Base-by-base conservation (phyloP, 225 moss, liverwort and hornwort species). In the Anthoceros angustus region DNA sequence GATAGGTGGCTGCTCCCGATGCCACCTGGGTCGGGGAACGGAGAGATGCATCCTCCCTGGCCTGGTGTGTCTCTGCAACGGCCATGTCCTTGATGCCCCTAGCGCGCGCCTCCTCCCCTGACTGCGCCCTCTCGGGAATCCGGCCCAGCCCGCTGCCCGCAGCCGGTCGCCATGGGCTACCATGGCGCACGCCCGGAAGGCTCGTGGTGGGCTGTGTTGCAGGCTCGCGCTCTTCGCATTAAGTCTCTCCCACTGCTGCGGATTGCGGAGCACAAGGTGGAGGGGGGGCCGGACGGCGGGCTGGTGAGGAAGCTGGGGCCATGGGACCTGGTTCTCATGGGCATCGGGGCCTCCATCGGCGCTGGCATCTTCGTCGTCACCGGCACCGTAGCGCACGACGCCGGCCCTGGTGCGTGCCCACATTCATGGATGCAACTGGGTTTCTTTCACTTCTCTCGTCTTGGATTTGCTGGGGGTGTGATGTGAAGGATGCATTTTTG, bases 301-400 rank as follows among this genome's bases (percentile, higher is more conserved):
- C 62, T 82, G 40, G 63, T 67, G 45, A 83, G 95, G 32, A 82
- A 71, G 49, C 76, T 98, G 76, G 88, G 81, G 43, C 73, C 91
- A 16, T 40, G 69, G 80, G 95, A 98, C 78, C 79, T 98, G 49
- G 80, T 92, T 39, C 70, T 98, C 40, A 62, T 98, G 12, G 95
- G 95, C 39, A 84, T 98, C 66, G 95, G 95, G 43, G 95, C 85
- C 5, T 98, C 95, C 6, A 89, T 98, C 66, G 95, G 95, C 42
- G 86, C 95, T 1, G 95, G 95, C 16, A 98, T 98, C 74, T 98
- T 98, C 68, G 95, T 98, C 10, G 73, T 98, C 8, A 98, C 95
- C n/a, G 95, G 95, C 69, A 76, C 86, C 18, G 95, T 98, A 8
- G 95, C 95, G 9, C 85, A 87, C 40, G 95, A 98, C 74, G 77